phyloP scores from a whole-genome alignment of 441 rosid species.

The Aleurites moluccanus region DNA sequence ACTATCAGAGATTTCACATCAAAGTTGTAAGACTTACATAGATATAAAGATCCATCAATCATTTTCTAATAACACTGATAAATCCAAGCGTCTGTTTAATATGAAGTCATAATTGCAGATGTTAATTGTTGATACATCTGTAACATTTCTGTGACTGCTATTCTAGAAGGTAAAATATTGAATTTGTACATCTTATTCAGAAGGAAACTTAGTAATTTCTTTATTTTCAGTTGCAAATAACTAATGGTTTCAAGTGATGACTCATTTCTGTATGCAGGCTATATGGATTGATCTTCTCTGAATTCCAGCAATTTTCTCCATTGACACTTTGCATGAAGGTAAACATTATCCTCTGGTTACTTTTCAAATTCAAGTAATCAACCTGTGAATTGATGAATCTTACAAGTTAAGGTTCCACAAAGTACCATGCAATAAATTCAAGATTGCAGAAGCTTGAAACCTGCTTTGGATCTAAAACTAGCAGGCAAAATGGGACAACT shows the following conservation, averaged over 20 bases:
- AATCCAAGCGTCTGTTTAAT: conserved; percentile 11
- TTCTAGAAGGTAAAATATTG: background rate
- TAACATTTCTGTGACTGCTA: background rate
- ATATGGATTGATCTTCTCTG: conserved; percentile 59
- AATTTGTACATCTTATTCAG: background rate
- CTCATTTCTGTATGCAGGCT: conserved; percentile 12
- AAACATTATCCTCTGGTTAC: conserved; percentile 55
- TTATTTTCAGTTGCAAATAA: background rate
- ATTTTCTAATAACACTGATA: background rate
- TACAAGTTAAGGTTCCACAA: background rate
- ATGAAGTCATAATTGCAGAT: conserved; percentile 2
- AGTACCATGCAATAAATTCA: background rate
- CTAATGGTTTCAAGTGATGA: background rate
- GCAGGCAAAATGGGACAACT: conserved; percentile 57
- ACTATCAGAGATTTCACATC: conserved; percentile 12
- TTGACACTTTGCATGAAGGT: conserved; percentile 37
- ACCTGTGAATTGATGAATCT: conserved; percentile 43
- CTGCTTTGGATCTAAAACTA: conserved; percentile 80
- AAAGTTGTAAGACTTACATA: conserved; percentile 11
- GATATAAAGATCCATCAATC: background rate
- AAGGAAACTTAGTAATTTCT: background rate
- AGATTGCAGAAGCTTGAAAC: conserved; percentile 32
- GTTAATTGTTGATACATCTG: background rate
- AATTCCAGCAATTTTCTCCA: conserved; percentile 60
- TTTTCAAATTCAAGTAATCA: conserved; percentile 88